Evolutionary conservation across 2,329 filamentous ascomycete species (phyloP).

Genomic region (Raffaelea ambrosiae): DNA sequence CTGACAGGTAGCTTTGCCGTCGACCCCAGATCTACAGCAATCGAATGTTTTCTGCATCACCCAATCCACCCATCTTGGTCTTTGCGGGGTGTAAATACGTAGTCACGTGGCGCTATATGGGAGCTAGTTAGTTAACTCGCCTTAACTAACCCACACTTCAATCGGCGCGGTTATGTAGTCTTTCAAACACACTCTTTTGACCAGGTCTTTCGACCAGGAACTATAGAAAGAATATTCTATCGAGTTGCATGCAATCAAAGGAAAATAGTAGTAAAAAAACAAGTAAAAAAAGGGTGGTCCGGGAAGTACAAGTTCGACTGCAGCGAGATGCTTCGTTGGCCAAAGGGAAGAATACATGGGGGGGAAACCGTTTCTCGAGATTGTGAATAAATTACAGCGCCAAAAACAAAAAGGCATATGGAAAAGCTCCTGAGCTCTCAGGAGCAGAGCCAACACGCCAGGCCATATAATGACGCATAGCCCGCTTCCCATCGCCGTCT

Average conservation of each 20-base stretch:
- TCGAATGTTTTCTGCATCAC: no score
- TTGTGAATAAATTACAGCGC: conserved; percentile 54
- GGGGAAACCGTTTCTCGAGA: conserved; percentile 48
- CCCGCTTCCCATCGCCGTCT: conserved; percentile 1
- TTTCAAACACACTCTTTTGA: conserved; percentile 3
- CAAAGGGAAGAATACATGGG: conserved; percentile 29
- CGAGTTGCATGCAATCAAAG: conserved; percentile 26
- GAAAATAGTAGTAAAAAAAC: conserved; percentile 19
- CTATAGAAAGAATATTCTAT: conserved; percentile 24
- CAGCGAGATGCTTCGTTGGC: conserved; percentile 21
- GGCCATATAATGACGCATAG: conserved; percentile 17
- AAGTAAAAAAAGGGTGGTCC: no score
- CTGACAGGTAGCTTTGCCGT: no score
- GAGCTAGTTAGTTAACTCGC: no score
- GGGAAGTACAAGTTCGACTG: conserved; percentile 22
- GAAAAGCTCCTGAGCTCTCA: no score
- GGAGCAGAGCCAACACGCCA: not conserved
- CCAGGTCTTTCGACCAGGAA: conserved; percentile 7
- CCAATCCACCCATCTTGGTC: no score
- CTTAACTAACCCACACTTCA: no score
- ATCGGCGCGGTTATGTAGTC: no score
- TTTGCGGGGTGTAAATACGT: conserved; percentile 1
- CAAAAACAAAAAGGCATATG: conserved; percentile 13
- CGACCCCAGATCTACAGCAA: no score
- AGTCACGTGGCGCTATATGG: conserved; percentile 2